These are phyloP conservation scores for Stagonosporopsis vannaccii DNA, from an alignment of 2,329 filamentous ascomycete species.

Conservation along the genomic window DNA sequence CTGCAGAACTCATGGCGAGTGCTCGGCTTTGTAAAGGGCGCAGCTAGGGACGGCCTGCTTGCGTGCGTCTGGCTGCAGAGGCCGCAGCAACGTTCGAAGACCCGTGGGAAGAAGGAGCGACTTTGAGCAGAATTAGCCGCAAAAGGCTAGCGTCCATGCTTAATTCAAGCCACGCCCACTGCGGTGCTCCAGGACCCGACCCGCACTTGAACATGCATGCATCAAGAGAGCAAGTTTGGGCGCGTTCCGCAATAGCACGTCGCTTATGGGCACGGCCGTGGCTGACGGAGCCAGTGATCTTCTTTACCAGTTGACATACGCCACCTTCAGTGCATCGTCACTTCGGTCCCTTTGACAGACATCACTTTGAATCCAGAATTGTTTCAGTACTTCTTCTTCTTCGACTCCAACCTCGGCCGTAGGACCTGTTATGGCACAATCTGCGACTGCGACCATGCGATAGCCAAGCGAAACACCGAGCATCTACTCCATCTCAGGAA, in stretches of 20 bases:
- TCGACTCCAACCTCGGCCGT: not conserved
- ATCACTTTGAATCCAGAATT: conserved; percentile 1
- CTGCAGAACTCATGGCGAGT: conserved; percentile 13
- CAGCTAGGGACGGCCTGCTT: conserved; percentile 12
- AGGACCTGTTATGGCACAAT: conserved; percentile 7
- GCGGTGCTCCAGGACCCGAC: conserved; percentile 18
- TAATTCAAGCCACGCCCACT: conserved; percentile 22
- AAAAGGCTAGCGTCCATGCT: conserved; percentile 30
- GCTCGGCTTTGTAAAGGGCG: conserved; percentile 16
- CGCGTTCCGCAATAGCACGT: conserved; percentile 23
- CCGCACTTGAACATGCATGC: conserved; percentile 18
- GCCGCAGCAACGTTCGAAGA: conserved; percentile 21
- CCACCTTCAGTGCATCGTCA: conserved; percentile 6
- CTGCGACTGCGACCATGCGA: conserved; percentile 6
- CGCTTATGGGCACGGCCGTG: conserved; percentile 19
- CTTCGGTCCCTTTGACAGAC: conserved; percentile 3
- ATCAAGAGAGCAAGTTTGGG: conserved; percentile 15
- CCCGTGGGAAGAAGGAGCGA: conserved; percentile 28
- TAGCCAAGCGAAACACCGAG: conserved; percentile 10
- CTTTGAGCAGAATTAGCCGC: conserved; percentile 41
- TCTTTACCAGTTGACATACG: conserved; percentile 6
- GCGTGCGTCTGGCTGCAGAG: conserved; percentile 14
- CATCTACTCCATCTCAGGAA: not conserved
- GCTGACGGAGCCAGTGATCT: conserved; percentile 16
- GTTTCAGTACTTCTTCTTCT: not conserved